Percentiles rank a stretch among this genome's conserved stretches.
phyloP scores from a whole-genome alignment of 2,329 filamentous ascomycete species.

The Aspergillus sp. region DNA sequence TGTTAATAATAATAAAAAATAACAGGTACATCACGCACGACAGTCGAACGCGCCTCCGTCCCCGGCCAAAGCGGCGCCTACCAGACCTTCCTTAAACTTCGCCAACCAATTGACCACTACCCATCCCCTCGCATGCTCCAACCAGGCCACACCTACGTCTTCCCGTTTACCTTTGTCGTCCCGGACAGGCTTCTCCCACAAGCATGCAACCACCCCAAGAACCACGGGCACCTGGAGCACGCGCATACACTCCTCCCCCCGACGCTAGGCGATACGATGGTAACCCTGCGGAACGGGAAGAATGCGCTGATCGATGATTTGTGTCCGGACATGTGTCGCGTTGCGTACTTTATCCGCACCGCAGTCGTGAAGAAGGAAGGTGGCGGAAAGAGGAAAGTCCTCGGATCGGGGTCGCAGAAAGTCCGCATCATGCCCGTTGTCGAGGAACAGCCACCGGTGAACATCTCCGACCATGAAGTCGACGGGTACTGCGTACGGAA shows the following conservation, averaged over 20 bases:
- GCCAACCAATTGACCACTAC: constrained; percentile 54
- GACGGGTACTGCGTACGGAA: constrained; percentile 47
- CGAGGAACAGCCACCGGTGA: constrained; percentile 55
- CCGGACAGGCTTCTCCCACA: constrained; percentile 55
- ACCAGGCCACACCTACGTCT: constrained; percentile 50
- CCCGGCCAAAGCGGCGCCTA: constrained; percentile 50
- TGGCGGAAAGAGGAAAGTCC: constrained; percentile 32
- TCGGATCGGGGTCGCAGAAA: constrained; percentile 49
- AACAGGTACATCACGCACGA: constrained; percentile 48
- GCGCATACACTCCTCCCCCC: constrained; percentile 56
- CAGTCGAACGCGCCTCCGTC: constrained; percentile 50
- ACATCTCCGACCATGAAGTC: constrained; percentile 40
- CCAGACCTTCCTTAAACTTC: constrained; percentile 56
- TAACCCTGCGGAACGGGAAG: constrained; percentile 25
- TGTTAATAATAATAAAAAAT: constrained; percentile 6
- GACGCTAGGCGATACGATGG: constrained; percentile 52
- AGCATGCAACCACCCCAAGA: constrained; percentile 50
- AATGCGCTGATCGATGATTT: constrained; percentile 51
- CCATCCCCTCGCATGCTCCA: constrained; percentile 50
- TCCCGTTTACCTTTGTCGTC: constrained; percentile 59
- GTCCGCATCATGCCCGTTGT: constrained; percentile 55
- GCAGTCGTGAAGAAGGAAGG: constrained; percentile 34
- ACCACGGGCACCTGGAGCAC: constrained; percentile 46
- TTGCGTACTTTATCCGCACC: constrained; percentile 51
- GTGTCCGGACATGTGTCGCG: constrained; percentile 55